phyloP scores from a whole-genome alignment of 2,329 filamentous ascomycete genomes.

The Raffaelea deltoideospora region DNA sequence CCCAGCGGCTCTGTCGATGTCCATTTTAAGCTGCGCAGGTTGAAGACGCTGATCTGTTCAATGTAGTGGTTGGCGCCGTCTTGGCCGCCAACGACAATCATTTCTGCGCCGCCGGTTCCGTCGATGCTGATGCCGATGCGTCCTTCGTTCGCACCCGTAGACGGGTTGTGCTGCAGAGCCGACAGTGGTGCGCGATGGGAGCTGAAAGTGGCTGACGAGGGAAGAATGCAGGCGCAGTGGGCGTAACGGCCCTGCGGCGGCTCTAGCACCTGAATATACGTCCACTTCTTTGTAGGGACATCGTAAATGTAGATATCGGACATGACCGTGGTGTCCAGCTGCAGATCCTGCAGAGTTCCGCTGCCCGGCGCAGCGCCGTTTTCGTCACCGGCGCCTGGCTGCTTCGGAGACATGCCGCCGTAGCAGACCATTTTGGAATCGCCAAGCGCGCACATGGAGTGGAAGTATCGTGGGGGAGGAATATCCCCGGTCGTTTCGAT shows the following conservation, averaged over 20 bases:
- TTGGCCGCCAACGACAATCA: slow-evolving; percentile 93
- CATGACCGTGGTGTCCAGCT: slow-evolving; percentile 89
- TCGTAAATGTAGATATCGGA: slow-evolving; percentile 96
- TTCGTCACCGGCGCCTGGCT: too few relatives aligned
- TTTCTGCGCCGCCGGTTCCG: slow-evolving; percentile 82
- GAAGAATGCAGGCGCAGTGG: slow-evolving; percentile 84
- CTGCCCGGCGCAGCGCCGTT: slow-evolving; percentile 26
- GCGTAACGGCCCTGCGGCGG: slow-evolving; percentile 89
- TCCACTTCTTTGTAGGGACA: slow-evolving; percentile 69
- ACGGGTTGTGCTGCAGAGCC: slow-evolving; percentile 78
- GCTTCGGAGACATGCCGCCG: slow-evolving; percentile 85
- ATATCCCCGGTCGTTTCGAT: slow-evolving; percentile 71
- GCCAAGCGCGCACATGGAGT: slow-evolving; percentile 85
- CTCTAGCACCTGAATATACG: slow-evolving; percentile 63
- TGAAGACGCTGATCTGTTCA: slow-evolving; percentile 97
- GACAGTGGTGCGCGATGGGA: slow-evolving; percentile 73
- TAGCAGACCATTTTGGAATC: slow-evolving; percentile 97
- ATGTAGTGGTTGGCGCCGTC: slow-evolving; percentile 98
- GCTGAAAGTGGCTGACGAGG: slow-evolving; percentile 74
- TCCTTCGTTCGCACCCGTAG: slow-evolving; percentile 71
- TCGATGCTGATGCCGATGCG: slow-evolving; percentile 79
- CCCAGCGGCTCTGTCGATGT: slow-evolving; percentile 76
- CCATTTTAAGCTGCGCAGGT: slow-evolving; percentile 88
- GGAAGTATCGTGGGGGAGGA: slow-evolving; percentile 87
- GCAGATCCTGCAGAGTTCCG: slow-evolving; percentile 54